Evolutionary conservation across 2,329 filamentous ascomycete genomes (phyloP).

Genomic region (Paraconiothyrium brasiliense): DNA sequence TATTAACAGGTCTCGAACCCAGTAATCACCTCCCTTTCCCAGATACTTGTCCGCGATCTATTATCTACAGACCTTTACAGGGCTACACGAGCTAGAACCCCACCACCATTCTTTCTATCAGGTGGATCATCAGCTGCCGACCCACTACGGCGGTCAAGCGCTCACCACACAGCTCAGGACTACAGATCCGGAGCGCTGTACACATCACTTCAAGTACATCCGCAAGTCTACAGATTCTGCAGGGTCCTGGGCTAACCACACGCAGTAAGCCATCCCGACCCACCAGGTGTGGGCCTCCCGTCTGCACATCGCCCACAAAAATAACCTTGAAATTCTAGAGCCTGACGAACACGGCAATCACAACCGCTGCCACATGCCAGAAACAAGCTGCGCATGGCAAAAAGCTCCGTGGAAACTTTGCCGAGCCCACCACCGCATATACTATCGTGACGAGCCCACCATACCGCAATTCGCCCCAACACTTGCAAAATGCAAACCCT

Average conservation of each 20-base stretch:
- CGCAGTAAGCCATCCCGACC: slow-evolving; percentile 6
- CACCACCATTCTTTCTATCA: too few relatives aligned
- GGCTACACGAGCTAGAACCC: too few relatives aligned
- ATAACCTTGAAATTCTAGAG: background rate
- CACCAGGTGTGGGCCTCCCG: slow-evolving; percentile 12
- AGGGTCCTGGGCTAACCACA: slow-evolving; percentile 1
- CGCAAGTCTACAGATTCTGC: too few relatives aligned
- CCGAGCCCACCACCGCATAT: background rate
- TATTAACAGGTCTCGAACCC: too few relatives aligned
- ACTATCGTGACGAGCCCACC: slow-evolving; percentile 5
- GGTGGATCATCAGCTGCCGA: too few relatives aligned
- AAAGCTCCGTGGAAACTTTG: background rate
- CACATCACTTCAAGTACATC: too few relatives aligned
- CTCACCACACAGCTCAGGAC: too few relatives aligned
- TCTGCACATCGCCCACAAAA: background rate
- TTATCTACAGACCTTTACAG: too few relatives aligned
- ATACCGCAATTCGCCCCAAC: slow-evolving; percentile 7
- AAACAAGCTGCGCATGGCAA: background rate
- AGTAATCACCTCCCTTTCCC: too few relatives aligned
- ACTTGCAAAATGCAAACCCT: slow-evolving; percentile 11
- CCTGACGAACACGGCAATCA: background rate
- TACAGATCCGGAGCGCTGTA: too few relatives aligned
- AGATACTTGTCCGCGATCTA: background rate
- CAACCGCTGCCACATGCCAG: background rate
- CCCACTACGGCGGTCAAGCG: too few relatives aligned